Percentiles rank a stretch among this genome's conserved stretches.
These are phyloP conservation scores for Crassisporium funariophilum DNA, from an alignment of 768 basidiomycete species.

Conservation along the genomic window DNA sequence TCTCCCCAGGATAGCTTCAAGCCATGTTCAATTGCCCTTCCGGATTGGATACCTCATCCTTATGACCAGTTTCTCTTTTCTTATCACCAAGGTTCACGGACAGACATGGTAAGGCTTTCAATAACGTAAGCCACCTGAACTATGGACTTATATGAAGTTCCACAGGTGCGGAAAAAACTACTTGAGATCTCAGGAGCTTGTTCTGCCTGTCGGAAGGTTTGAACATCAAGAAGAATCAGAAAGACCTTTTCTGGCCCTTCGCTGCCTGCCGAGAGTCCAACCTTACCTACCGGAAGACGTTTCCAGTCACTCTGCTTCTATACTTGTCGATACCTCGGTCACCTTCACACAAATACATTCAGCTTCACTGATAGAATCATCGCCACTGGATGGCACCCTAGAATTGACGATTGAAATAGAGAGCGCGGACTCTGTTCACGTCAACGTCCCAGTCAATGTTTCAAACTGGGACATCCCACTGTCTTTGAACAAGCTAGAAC, in stretches of 20 bases:
- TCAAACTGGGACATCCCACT: constrained; percentile 5
- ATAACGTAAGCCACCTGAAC: no score
- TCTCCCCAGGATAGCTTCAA: no score
- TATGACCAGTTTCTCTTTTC: no score
- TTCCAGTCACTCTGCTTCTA: constrained; percentile 3
- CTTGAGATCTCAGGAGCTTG: constrained; percentile 1
- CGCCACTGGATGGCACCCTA: background rate
- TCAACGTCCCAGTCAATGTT: constrained; percentile 1
- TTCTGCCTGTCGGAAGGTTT: constrained; percentile 6
- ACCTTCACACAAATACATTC: constrained; percentile 2
- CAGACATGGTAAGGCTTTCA: constrained; percentile 8
- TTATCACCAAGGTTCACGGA: background rate
- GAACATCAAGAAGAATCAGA: background rate
- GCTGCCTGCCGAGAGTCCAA: constrained; percentile 11
- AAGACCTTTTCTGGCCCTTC: constrained; percentile 3
- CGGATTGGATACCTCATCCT: no score
- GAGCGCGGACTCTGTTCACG: background rate
- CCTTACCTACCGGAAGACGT: constrained; percentile 4
- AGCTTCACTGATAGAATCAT: no score
- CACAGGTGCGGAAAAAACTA: constrained; percentile 16
- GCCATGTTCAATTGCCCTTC: no score
- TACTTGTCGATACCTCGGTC: constrained; percentile 7
- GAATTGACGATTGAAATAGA: background rate
- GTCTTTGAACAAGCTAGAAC: constrained; percentile 5
- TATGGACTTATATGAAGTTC: no score